Evolutionary conservation across 192 early-diverging fungal species (phyloP), one percentile per base, ranked within the genome.

Genomic region (Coemansia guatemalensis): DNA sequence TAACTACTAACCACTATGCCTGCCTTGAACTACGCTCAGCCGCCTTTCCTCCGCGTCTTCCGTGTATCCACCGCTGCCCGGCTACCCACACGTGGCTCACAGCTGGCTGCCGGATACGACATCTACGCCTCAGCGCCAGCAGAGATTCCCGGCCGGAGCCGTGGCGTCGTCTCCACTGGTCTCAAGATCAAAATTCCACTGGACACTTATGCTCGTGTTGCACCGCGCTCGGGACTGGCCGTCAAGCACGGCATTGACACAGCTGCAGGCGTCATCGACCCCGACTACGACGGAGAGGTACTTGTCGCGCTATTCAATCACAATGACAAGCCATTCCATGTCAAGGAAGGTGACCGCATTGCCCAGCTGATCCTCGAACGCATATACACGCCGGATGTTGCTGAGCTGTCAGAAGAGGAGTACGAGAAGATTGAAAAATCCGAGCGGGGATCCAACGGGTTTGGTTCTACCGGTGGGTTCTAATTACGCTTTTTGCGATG

Each of bases 131-230:
- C 89, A 3, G 82, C 65, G 68, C 60, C 68, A 0, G 1, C 65
- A 4, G 78, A 81, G 3, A 91, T 99, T 67, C 89, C 90, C 41
- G 88, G 93, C n/a, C 85, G 88, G 41, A 82, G 85, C 11, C 88
- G 91, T 41, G 84, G 82, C 8, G 76, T 96, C 33, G 91, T 96
- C 14, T 84, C 86, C 18, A 99, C 95, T 14, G 97, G 93, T 53
- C 78, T 99, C 20, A 83, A 88, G 32, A 92, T 98, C 61, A 85
- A 85, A 33, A 78, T 98, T 12, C 97, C 97, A 3, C 49, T 62
- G 25, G 95, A 95, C 24, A 89, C 90, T 26, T 99, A 99, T 72
- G 97, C 93, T 5, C 91, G 97, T 65, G 90, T 99, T 4, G 97
- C 97, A 1, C 96, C 96, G 29, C 84, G 97, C 27, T 92, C 88